Percentiles rank a stretch among this genome's conserved stretches.
phyloP scores from a whole-genome alignment of 2,329 filamentous ascomycete species.

The Aspergillus fischeri region DNA sequence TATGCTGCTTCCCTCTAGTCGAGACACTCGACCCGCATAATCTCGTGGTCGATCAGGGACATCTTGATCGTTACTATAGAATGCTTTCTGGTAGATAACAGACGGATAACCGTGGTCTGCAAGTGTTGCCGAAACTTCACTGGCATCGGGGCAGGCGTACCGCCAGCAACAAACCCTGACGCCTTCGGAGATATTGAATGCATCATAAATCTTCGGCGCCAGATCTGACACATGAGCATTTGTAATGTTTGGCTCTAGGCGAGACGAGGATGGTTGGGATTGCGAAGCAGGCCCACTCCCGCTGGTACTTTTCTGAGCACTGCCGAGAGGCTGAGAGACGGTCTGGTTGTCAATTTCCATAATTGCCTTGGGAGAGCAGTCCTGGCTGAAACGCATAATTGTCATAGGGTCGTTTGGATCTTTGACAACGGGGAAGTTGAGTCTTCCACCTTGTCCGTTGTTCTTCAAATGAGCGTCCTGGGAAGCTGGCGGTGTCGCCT shows the following conservation, averaged over 20 bases:
- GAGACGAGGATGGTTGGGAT: constrained; percentile 17
- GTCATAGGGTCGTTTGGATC: constrained; percentile 65
- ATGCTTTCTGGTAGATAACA: constrained; percentile 77
- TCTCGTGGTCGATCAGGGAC: constrained; percentile 72
- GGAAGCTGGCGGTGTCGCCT: constrained; percentile 20
- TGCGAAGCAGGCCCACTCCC: constrained; percentile 13
- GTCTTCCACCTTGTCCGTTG: constrained; percentile 38
- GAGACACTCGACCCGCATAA: constrained; percentile 85
- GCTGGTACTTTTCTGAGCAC: constrained; percentile 4
- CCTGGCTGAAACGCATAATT: constrained; percentile 63
- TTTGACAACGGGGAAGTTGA: constrained; percentile 74
- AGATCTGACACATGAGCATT: constrained; percentile 18
- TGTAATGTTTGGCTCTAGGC: constrained; percentile 3
- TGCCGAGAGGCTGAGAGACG: constrained; percentile 3
- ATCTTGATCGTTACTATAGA: constrained; percentile 79
- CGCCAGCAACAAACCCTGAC: constrained; percentile 23
- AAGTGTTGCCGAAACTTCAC: constrained; percentile 55
- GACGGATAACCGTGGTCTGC: constrained; percentile 55
- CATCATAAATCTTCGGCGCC: constrained; percentile 19
- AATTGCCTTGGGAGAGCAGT: constrained; percentile 50
- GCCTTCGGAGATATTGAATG: constrained; percentile 26
- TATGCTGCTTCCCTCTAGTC: constrained; percentile 67
- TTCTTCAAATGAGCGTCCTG: constrained; percentile 25
- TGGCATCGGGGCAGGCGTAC: constrained; percentile 25
- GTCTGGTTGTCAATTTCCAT: constrained; percentile 12